These are phyloP conservation scores for Yarrowia hollandica DNA, from an alignment of 805 yeast genomes.

Conservation along the genomic window DNA sequence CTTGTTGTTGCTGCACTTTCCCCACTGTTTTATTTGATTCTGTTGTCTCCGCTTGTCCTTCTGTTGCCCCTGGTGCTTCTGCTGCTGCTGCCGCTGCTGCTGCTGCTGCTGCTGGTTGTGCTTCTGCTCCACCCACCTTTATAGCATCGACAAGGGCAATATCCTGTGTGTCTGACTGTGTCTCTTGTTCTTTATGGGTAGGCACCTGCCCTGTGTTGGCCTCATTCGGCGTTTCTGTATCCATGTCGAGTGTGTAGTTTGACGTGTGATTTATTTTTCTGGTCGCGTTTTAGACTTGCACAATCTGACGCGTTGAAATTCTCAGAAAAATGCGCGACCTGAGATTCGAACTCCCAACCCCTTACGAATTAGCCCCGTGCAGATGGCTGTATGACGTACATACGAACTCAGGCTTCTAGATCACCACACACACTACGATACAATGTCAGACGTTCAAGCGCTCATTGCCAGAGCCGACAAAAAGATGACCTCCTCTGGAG, in stretches of 20 bases:
- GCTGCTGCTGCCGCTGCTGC: too few species aligned
- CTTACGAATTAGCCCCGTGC: not conserved
- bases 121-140: too few species aligned
- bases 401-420: not conserved
- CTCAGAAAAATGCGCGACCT: not conserved
- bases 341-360: slow-evolving; percentile 4
- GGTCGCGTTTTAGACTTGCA: not conserved
- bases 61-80: not conserved
- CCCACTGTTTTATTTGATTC: too few species aligned
- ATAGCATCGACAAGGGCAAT: too few species aligned
- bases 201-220: too few species aligned
- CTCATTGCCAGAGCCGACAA: slow-evolving; percentile 53
- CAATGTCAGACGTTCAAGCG: slow-evolving; percentile 37
- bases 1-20: too few species aligned
- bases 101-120: too few species aligned
- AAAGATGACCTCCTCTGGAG: slow-evolving; percentile 67
- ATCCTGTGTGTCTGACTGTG: too few species aligned
- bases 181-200: too few species aligned
- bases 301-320: not conserved
- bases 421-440: slow-evolving; percentile 17
- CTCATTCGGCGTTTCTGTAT: too few species aligned
- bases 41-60: too few species aligned
- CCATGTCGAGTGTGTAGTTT: too few species aligned
- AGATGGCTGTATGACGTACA: not conserved
- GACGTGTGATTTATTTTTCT: not conserved